Base-by-base conservation (phyloP, 2,329 filamentous ascomycete species). In the Coniochaeta ligniaria region DNA sequence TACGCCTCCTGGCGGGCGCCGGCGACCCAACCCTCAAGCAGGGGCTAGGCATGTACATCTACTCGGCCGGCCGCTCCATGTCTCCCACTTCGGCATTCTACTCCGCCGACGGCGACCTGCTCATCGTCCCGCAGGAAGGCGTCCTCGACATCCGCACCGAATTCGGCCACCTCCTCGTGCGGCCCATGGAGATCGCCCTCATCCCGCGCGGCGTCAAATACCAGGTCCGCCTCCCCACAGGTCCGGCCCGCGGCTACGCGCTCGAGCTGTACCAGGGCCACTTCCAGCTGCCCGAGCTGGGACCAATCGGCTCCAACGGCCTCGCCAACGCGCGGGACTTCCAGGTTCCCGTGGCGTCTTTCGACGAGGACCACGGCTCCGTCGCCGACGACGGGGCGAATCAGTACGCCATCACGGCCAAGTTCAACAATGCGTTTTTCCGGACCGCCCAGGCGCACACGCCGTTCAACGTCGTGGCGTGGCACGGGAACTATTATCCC, bases 41-140 rank as follows among this genome's bases (percentile, higher is more conserved):
- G 20, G 92, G 92, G 0, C 68, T 96, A 47, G 92, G 90, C 24
- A 92, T 95, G 62, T 87, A 90, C 72, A 84, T 95, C 60, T 96
- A 91, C 70, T 88, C 89, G 1, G 90, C 89, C 0, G 90, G 90
- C 22, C 87, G 84, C 71, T 86, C 87, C 69, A 96, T 96, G 92
- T 79, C 80, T 57, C 75, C 80, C n/a, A 83, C 83, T 43, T 80
- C 88, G 57, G 91, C 91, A 0, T 96, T 93, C 72, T 96, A 94
- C 79, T 93, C 89, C 3, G 88, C 91, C 0, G 90, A 94, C 69
- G 90, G 90, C 14, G 90, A 94, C 71, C 83, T 91, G 67, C 74
- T 93, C 60, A 86, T 94, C 63, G 88, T 94, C 16, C 81, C 88
- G 1, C 90, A 94, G 70, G 83, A 90, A 64, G 90, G 90, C 2